A percentile compares a stretch with the other conserved stretches of the same genome.
Conservation (phyloP, 192 early-diverging fungal species). For the Mortierella claussenii region DNA sequence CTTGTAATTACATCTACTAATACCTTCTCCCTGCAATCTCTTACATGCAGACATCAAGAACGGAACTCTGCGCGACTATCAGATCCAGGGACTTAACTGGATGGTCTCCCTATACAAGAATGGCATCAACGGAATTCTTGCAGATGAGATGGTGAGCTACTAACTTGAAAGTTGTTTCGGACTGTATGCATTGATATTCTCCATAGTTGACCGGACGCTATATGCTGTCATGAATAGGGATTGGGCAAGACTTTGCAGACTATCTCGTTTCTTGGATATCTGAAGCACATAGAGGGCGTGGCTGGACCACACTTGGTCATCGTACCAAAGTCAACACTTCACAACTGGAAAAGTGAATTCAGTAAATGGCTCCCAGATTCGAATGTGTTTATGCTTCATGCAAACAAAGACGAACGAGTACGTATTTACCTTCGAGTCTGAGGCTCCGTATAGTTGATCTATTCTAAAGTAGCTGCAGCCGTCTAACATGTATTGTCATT, state of each 20-base stretch:
- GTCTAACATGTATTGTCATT: too few species aligned
- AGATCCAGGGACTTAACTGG: slow-evolving; percentile 98
- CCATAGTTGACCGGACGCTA: too few species aligned
- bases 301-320: slow-evolving; percentile 93
- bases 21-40: too few species aligned
- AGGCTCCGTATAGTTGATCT: too few species aligned
- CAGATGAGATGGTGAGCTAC: slow-evolving; percentile 99
- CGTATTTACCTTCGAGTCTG: too few species aligned
- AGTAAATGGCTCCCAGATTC: slow-evolving; percentile 91
- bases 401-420: slow-evolving; percentile 86
- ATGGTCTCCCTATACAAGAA: slow-evolving; percentile 96
- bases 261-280: slow-evolving; percentile 95
- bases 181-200: too few species aligned
- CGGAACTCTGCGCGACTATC: slow-evolving; percentile 96
- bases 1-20: too few species aligned
- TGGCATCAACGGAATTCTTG: slow-evolving; percentile 98
- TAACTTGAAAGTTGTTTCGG: too few species aligned
- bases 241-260: slow-evolving; percentile 97
- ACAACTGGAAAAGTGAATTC: slow-evolving; percentile 97
- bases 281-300: slow-evolving; percentile 83
- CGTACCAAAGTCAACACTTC: slow-evolving; percentile 95
- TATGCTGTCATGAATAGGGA: too few species aligned
- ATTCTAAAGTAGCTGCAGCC: too few species aligned
- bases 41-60: slow-evolving; percentile 78
- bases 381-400: slow-evolving; percentile 90